Conservation (phyloP, 2,329 filamentous ascomycete species). For the Ceratocystiopsis sp. region DNA sequence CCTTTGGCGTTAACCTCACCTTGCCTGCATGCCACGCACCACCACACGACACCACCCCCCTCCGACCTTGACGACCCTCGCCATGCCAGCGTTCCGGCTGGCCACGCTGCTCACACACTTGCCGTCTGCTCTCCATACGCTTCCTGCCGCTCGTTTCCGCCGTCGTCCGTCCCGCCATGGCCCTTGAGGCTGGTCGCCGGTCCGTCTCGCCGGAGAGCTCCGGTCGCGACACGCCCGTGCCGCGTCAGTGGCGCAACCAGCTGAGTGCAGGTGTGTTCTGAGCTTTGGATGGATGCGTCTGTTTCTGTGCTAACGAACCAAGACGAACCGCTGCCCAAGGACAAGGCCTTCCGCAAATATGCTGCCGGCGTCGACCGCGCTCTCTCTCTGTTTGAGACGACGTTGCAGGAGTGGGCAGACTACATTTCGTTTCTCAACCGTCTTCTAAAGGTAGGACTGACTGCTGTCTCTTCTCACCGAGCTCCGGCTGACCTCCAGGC, state of each 20-base stretch:
- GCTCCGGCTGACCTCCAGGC: constrained; percentile 36
- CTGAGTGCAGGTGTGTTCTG: constrained; percentile 48
- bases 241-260: constrained; percentile 61
- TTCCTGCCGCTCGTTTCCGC: not conserved
- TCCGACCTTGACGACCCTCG: not conserved
- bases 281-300: not conserved
- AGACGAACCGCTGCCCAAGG: constrained; percentile 41
- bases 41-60: not conserved
- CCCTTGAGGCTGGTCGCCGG: constrained; percentile 42
- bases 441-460: constrained; percentile 56
- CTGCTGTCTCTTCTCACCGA: not conserved
- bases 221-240: constrained; percentile 59
- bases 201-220: constrained; percentile 67
- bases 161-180: constrained; percentile 26
- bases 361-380: constrained; percentile 75
- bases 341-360: constrained; percentile 71
- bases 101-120: not conserved
- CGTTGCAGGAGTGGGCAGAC: constrained; percentile 96
- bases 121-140: too few relatives aligned
- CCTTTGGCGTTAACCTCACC: not conserved
- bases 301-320: not conserved
- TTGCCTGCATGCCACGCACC: too few relatives aligned
- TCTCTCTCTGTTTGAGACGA: constrained; percentile 76
- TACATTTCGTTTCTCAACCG: constrained; percentile 94
- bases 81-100: constrained; percentile 1